Conservation (phyloP, 2,329 filamentous ascomycete species). For the Neonectria neomacrospora region DNA sequence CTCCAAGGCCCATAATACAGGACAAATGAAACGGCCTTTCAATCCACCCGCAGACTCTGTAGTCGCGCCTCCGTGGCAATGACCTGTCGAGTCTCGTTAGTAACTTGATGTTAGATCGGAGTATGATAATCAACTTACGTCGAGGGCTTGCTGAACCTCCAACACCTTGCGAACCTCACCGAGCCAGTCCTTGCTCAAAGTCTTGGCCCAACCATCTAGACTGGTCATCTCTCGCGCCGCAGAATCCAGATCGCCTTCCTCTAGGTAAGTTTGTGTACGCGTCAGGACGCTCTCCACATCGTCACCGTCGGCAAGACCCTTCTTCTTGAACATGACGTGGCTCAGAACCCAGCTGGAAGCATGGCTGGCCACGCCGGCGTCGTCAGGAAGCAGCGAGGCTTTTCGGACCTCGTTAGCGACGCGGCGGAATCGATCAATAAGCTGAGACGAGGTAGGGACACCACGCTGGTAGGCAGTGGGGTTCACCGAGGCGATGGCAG, state of each 20-base stretch:
- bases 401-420: slow-evolving; percentile 94
- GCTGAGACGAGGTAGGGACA: slow-evolving; percentile 82
- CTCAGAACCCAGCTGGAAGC: slow-evolving; percentile 89
- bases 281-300: slow-evolving; percentile 95
- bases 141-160: slow-evolving; percentile 95
- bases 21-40: slow-evolving; percentile 51
- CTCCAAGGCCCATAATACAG: slow-evolving; percentile 49
- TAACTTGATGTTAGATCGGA: slow-evolving; percentile 7
- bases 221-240: slow-evolving; percentile 96
- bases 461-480: slow-evolving; percentile 93
- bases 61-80: slow-evolving; percentile 91
- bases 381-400: slow-evolving; percentile 89
- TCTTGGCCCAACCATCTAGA: slow-evolving; percentile 93
- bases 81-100: slow-evolving; percentile 63
- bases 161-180: slow-evolving; percentile 89
- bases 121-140: slow-evolving; percentile 70
- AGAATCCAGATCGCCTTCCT: slow-evolving; percentile 91
- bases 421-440: slow-evolving; percentile 95
- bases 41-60: slow-evolving; percentile 88
- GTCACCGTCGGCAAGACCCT: slow-evolving; percentile 81
- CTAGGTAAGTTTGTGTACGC: slow-evolving; percentile 87
- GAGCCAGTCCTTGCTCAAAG: slow-evolving; percentile 93
- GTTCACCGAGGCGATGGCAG: slow-evolving; percentile 96
- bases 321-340: slow-evolving; percentile 97
- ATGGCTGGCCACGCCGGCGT: slow-evolving; percentile 94